Conservation (phyloP, 768 basidiomycete species). For the Ephemerocybe angulata region DNA sequence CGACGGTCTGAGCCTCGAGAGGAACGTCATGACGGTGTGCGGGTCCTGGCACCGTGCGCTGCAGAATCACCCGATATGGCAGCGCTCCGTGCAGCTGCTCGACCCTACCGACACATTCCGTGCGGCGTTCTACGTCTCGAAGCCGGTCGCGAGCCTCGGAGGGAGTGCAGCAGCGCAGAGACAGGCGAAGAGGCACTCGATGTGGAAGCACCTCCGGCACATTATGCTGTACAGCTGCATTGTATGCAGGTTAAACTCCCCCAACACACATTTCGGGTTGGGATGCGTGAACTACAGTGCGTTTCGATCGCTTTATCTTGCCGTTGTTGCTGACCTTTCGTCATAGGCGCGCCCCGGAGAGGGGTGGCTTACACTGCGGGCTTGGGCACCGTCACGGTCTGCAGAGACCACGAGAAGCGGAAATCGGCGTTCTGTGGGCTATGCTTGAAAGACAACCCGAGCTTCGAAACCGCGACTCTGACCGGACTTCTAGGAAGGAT, state of each 20-base stretch:
- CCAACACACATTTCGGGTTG: constrained; percentile 49
- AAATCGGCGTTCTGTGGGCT: constrained; percentile 56
- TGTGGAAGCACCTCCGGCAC: constrained; percentile 61
- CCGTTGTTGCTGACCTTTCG: neutral
- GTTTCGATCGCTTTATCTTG: neutral
- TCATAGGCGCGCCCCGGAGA: constrained; percentile 38
- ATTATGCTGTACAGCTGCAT: constrained; percentile 53
- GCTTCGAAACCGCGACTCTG: constrained; percentile 28
- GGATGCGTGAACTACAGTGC: constrained; percentile 16
- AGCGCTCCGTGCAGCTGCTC: constrained; percentile 54
- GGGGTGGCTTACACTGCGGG: constrained; percentile 35
- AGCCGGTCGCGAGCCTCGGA: constrained; percentile 25
- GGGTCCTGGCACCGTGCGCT: constrained; percentile 58
- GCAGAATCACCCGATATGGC: constrained; percentile 69
- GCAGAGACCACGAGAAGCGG: constrained; percentile 61
- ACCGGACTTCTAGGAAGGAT: neutral
- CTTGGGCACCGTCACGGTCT: constrained; percentile 48
- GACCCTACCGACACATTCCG: constrained; percentile 57
- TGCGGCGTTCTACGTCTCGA: constrained; percentile 20
- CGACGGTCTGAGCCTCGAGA: constrained; percentile 57
- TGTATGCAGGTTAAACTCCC: constrained; percentile 68
- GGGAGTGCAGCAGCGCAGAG: neutral
- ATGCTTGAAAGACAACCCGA: constrained; percentile 62
- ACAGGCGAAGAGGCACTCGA: constrained; percentile 26
- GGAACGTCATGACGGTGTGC: constrained; percentile 57